Percentiles rank a stretch among this genome's conserved stretches.
Conservation (phyloP, 768 basidiomycete species). For the Udeniomyces megalosporus region DNA sequence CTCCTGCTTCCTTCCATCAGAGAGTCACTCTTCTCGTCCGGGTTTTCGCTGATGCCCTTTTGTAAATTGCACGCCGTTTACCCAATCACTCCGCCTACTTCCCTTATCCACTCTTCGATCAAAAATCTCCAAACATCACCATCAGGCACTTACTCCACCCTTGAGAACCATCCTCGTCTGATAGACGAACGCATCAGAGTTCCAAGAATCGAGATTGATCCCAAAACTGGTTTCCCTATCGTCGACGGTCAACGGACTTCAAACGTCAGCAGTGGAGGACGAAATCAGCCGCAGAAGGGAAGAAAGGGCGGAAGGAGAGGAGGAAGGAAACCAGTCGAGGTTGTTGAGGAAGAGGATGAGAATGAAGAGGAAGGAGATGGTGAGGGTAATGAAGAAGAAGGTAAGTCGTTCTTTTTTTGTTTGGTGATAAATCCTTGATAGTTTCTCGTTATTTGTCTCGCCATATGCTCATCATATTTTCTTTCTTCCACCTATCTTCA, state of each 20-base stretch:
- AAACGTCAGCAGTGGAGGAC: background rate
- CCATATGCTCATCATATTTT: background rate
- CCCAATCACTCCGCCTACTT: background rate
- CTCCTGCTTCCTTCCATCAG: no score
- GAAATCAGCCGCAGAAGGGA: background rate
- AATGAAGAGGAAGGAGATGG: conserved; percentile 29
- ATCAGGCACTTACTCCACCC: conserved; percentile 87
- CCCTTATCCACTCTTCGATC: background rate
- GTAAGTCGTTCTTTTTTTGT: background rate
- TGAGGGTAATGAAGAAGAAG: conserved; percentile 22
- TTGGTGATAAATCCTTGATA: background rate
- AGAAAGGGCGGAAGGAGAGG: background rate
- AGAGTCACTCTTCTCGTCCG: no score
- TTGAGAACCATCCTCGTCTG: conserved; percentile 88
- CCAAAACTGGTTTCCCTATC: conserved; percentile 58
- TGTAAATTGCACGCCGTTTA: no score
- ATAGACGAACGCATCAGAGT: conserved; percentile 46
- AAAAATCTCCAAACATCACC: background rate
- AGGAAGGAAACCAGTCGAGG: background rate
- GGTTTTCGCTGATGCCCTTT: no score
- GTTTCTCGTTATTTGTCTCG: no score
- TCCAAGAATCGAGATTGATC: conserved; percentile 54
- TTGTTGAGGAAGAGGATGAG: conserved; percentile 16
- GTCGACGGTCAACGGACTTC: conserved; percentile 28
- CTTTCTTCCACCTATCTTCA: conserved; percentile 17